phyloP scores from a whole-genome alignment of 139 green algal genomes.

The Eudorina sp. region DNA sequence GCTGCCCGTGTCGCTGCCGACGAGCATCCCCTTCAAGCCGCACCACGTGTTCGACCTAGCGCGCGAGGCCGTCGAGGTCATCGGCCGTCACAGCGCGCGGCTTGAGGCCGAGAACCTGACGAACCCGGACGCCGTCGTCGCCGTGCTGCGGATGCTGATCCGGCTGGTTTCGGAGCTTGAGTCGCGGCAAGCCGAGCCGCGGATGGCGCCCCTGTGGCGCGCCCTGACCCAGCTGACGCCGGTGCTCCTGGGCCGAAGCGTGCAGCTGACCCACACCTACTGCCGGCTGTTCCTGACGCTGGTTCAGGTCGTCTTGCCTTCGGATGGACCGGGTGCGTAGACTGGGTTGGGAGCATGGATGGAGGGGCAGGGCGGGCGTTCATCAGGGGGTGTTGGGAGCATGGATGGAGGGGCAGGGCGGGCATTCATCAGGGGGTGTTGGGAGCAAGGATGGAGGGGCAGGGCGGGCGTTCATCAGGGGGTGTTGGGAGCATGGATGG shows the following conservation, averaged over 20 bases:
- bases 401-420: no score
- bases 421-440: no score
- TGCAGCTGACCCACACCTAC: background rate
- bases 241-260: background rate
- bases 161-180: background rate
- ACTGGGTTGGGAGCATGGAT: no score
- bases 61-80: background rate
- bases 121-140: background rate
- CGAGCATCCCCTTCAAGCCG: constrained; percentile 6
- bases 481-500: no score
- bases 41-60: background rate
- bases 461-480: no score
- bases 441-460: no score
- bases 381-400: no score
- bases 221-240: background rate
- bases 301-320: background rate
- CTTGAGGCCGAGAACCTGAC: no score
- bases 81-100: background rate
- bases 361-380: no score
- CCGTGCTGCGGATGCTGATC: background rate
- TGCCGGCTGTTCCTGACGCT: background rate
- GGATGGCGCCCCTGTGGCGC: background rate
- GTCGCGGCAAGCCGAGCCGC: background rate
- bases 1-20: background rate
- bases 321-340: no score